Evolutionary conservation across 1,284 basidiomycete species (phyloP), one percentile per base, ranked within the genome.

Genomic region (Apiotrichum mycotoxinovorans): DNA sequence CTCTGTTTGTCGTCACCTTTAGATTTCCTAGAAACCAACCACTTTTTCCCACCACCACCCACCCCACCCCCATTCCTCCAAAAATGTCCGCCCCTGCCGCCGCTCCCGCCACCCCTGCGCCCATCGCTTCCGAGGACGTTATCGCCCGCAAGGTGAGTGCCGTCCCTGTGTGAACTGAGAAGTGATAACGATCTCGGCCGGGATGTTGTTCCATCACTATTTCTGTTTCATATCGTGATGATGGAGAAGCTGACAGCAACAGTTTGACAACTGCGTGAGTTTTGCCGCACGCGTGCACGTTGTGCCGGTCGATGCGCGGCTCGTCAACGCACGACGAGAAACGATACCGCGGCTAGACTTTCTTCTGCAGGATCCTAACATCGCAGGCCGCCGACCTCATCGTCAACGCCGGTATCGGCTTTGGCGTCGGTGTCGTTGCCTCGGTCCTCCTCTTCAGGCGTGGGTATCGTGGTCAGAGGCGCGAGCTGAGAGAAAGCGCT

Each of bases 241-340:
- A n/a, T 30, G 30, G 30, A 5, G 7, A 30, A 30, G 30, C 46
- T 48, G 46, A 48, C 25, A 10, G 5, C 18, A 25, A 4, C 54
- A 94, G 91, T 93, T 91, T 80, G 91, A 94, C 81, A 89, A 89
- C 71, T 94, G 91, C 77, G 90, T 93, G 81, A 65, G 89, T 89
- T 41, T 20, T 25, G 17, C 20, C 9, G 10, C 3, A 17, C 7
- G 11, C 44, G 44, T 17, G 44, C 27, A n/a, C 27, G 30, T 30
- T 30, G 7, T 30, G 30, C 30, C 25, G 4, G 41, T 9, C 20
- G 22, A 43, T 20, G 12, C 42, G 11, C 15, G 12, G 22, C 52
- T 35, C 22, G 49, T 26, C 22, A 38, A 25, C 42, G 49, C 44
- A 55, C 30, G 61, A 53, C 49, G 33, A 30, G 51, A 52, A 35